Conservation (phyloP, 176 grass and related monocot species). For the Hsuehochloa calcarea region DNA sequence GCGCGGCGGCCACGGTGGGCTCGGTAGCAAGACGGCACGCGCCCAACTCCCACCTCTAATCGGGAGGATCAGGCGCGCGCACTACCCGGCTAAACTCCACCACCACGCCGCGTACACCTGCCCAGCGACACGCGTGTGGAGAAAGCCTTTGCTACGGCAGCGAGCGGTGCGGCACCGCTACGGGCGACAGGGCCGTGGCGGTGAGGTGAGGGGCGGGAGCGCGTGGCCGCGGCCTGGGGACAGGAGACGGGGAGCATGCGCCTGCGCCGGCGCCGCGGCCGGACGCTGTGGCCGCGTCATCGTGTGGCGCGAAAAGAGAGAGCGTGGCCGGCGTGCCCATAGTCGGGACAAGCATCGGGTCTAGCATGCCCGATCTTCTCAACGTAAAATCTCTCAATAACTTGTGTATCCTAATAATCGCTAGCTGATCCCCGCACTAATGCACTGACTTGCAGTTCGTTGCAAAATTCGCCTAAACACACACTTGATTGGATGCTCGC, state of each 20-base stretch:
- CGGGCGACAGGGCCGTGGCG: not conserved
- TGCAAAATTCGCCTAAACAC: too few relatives aligned
- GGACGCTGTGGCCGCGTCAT: not conserved
- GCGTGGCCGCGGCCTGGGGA: not conserved
- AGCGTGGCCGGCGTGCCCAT: slow-evolving; percentile 76
- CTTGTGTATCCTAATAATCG: too few relatives aligned
- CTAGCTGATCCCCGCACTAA: too few relatives aligned
- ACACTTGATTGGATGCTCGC: too few relatives aligned
- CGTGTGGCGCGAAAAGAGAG: slow-evolving; percentile 36
- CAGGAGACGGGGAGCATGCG: not conserved
- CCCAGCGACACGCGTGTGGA: not conserved
- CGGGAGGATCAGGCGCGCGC: slow-evolving; percentile 13
- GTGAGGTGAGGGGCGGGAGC: not conserved
- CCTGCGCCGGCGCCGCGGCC: not conserved
- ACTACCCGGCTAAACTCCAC: not conserved
- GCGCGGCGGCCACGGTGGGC: too few relatives aligned
- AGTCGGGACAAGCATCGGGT: slow-evolving; percentile 84
- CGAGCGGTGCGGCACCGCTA: not conserved
- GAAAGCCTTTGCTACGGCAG: not conserved
- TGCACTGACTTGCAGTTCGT: too few relatives aligned
- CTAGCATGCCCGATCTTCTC: too few relatives aligned
- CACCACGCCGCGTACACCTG: not conserved
- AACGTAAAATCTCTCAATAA: too few relatives aligned
- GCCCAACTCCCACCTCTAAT: too few relatives aligned
- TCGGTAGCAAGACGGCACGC: too few relatives aligned